phyloP scores from a whole-genome alignment of 1,284 basidiomycete species.

The Vanrija pseudolonga region DNA sequence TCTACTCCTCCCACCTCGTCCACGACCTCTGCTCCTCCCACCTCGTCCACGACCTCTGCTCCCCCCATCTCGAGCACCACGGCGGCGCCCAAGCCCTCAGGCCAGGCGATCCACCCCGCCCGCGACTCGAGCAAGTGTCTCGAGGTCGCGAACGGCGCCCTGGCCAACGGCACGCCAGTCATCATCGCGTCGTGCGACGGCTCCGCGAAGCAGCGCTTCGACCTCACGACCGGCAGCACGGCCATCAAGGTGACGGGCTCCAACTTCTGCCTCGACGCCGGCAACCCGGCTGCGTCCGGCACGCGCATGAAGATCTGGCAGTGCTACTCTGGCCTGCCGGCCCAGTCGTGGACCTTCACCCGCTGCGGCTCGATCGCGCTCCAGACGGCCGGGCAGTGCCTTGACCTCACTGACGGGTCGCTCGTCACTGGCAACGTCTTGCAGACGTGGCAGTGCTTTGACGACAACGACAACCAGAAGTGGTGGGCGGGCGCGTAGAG shows the following conservation, averaged over 20 bases:
- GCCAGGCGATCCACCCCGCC: conserved; percentile 20
- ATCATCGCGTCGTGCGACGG: conserved; percentile 29
- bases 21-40: conserved; percentile 1
- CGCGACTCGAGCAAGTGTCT: conserved; percentile 28
- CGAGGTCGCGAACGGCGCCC: conserved; percentile 19
- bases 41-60: conserved; percentile 2
- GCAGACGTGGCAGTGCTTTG: too few relatives aligned
- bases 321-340: conserved; percentile 8
- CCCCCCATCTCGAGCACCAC: conserved; percentile 4
- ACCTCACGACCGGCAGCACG: conserved; percentile 15
- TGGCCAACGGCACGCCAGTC: conserved; percentile 1
- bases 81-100: neutral
- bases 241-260: conserved; percentile 16
- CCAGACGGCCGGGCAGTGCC: conserved; percentile 18
- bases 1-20: too few relatives aligned
- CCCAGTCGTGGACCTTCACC: conserved; percentile 22
- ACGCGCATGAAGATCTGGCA: conserved; percentile 18
- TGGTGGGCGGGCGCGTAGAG: too few relatives aligned
- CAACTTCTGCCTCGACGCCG: conserved; percentile 32
- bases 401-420: conserved; percentile 23
- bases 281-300: conserved; percentile 7
- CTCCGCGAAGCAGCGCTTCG: conserved; percentile 24
- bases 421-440: too few relatives aligned
- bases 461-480: too few relatives aligned
- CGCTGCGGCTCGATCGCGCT: conserved; percentile 19